Conservation (phyloP, 495 filamentous ascomycete genomes). For the Xylaria castorea region DNA sequence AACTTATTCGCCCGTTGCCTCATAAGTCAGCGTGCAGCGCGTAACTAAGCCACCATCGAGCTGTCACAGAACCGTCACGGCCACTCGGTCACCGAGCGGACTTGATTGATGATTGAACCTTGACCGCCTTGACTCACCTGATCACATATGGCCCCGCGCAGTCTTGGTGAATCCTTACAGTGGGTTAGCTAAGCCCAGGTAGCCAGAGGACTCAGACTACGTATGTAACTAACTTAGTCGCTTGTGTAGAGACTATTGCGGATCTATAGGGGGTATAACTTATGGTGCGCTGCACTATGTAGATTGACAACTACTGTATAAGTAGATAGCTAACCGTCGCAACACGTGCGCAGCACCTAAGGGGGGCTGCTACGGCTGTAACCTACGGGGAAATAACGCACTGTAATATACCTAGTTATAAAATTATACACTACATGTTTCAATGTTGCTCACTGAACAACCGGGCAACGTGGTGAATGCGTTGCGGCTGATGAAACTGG, state of each 20-base stretch:
- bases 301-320: background rate
- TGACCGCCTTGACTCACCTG: constrained; percentile 24
- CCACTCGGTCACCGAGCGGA: background rate
- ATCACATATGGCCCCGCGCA: background rate
- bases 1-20: background rate
- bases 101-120: constrained; percentile 13
- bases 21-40: no score
- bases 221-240: background rate
- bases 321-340: constrained; percentile 2
- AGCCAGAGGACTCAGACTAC: background rate
- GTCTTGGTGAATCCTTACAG: constrained; percentile 25
- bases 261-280: background rate
- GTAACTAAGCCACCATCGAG: background rate
- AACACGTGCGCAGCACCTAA: background rate
- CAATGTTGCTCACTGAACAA: background rate
- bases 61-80: constrained; percentile 3
- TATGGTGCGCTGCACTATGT: background rate
- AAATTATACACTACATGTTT: no score
- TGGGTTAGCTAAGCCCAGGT: constrained; percentile 14
- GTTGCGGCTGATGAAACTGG: constrained; percentile 16
- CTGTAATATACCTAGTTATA: background rate
- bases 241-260: background rate
- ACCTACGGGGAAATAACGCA: background rate
- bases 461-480: background rate
- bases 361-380: background rate